Conservation (phyloP, 768 basidiomycete species). For the Pisolithus tinctorius region DNA sequence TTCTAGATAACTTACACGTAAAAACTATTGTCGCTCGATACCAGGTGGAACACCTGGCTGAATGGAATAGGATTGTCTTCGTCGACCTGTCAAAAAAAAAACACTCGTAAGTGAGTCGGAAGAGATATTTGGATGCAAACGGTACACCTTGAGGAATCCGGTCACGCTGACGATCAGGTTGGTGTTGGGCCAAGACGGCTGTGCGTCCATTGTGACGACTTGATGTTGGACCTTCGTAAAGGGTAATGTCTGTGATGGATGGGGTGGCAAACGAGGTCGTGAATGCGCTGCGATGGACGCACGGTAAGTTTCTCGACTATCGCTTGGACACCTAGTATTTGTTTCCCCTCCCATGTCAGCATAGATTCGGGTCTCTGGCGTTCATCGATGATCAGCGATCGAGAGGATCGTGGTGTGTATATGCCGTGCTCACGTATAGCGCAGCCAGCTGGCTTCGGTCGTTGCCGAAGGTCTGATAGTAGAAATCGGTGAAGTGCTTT, state of each 20-base stretch:
- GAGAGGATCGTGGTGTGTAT: slow-evolving; percentile 13
- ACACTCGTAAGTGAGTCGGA: slow-evolving; percentile 1
- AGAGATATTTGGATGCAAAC: neutral
- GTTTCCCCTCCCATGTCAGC: slow-evolving; percentile 73
- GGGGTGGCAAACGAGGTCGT: neutral
- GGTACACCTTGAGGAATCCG: slow-evolving; percentile 67
- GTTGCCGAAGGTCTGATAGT: slow-evolving; percentile 74
- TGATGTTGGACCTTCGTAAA: slow-evolving; percentile 80
- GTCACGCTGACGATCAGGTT: slow-evolving; percentile 81
- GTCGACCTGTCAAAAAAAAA: slow-evolving; percentile 58
- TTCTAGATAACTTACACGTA: slow-evolving; percentile 64
- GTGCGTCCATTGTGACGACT: slow-evolving; percentile 78
- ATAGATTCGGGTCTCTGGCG: slow-evolving; percentile 72
- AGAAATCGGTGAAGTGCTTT: slow-evolving; percentile 72
- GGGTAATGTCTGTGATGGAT: slow-evolving; percentile 51
- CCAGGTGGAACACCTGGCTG: slow-evolving; percentile 90
- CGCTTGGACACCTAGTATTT: slow-evolving; percentile 41
- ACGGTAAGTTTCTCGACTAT: slow-evolving; percentile 78
- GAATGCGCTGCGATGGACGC: slow-evolving; percentile 6
- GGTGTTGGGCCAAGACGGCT: too few relatives aligned
- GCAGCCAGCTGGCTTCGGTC: slow-evolving; percentile 46
- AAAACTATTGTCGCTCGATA: slow-evolving; percentile 66
- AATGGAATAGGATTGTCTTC: slow-evolving; percentile 80
- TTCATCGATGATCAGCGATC: slow-evolving; percentile 24
- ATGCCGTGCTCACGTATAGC: slow-evolving; percentile 64